phyloP scores from a whole-genome alignment of 768 basidiomycete species.

The Pisolithus albus region DNA sequence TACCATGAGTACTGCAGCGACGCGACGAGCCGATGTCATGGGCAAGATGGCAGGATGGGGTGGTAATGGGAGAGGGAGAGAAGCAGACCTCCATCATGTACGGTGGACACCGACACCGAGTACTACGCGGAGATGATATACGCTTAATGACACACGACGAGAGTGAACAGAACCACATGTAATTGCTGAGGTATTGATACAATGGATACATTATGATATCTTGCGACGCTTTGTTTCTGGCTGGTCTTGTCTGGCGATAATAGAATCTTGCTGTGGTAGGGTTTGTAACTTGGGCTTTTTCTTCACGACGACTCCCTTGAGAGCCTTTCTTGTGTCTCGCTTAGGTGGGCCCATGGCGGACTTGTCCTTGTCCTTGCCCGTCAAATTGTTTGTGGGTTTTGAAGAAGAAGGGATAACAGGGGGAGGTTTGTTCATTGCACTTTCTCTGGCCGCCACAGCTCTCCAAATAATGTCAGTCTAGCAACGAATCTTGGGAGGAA shows the following conservation, averaged over 20 bases:
- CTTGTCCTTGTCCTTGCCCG: slow-evolving; percentile 24
- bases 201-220: slow-evolving; percentile 24
- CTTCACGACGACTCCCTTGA: slow-evolving; percentile 80
- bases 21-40: slow-evolving; percentile 64
- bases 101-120: slow-evolving; percentile 77
- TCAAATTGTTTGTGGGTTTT: slow-evolving; percentile 20
- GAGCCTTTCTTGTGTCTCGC: slow-evolving; percentile 58
- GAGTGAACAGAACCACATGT: neutral
- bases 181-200: neutral
- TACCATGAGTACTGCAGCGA: slow-evolving; percentile 55
- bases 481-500: neutral
- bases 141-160: too few relatives aligned
- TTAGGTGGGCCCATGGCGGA: slow-evolving; percentile 33
- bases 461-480: slow-evolving; percentile 26
- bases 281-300: slow-evolving; percentile 50
- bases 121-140: slow-evolving; percentile 26
- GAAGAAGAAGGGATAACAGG: slow-evolving; percentile 25
- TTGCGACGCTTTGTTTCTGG: slow-evolving; percentile 57
- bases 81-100: slow-evolving; percentile 56
- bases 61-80: slow-evolving; percentile 35
- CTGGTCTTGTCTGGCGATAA: slow-evolving; percentile 21
- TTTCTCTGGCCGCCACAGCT: slow-evolving; percentile 66
- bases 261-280: slow-evolving; percentile 11
- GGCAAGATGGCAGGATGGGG: slow-evolving; percentile 54
- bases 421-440: slow-evolving; percentile 37